phyloP scores from a whole-genome alignment of 345 rosid genomes.

The Psidium guajava region DNA sequence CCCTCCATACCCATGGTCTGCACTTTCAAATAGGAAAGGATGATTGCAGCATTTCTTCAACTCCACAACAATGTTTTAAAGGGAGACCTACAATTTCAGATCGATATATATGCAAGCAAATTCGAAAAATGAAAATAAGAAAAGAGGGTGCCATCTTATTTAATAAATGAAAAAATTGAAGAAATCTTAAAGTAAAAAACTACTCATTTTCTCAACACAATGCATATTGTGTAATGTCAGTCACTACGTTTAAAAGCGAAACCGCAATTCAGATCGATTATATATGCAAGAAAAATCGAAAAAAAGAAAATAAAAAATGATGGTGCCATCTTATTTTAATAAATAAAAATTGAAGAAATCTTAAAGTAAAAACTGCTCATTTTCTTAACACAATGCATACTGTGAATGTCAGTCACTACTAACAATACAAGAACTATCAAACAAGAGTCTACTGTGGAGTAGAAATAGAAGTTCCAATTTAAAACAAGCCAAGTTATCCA shows the following conservation, averaged over 20 bases:
- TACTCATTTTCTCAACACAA: not conserved
- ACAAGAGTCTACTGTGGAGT: no score
- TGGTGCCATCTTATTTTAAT: not conserved
- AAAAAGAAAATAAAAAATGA: not conserved
- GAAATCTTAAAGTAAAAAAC: not conserved
- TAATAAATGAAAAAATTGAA: not conserved
- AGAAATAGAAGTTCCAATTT: no score
- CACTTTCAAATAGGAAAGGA: slow-evolving; percentile 99
- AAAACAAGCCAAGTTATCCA: no score
- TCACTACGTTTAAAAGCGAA: slow-evolving; percentile 59
- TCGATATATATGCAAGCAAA: not conserved
- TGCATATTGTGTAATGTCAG: not conserved
- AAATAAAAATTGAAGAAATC: no score
- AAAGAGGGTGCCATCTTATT: not conserved
- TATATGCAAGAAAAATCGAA: not conserved
- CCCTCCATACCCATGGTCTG: slow-evolving; percentile 99
- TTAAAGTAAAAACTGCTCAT: no score
- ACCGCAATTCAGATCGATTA: slow-evolving; percentile 29
- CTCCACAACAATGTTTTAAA: slow-evolving; percentile 96
- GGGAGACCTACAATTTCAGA: slow-evolving; percentile 61
- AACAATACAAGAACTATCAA: no score
- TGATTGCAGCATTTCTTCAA: slow-evolving; percentile 99
- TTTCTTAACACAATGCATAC: no score
- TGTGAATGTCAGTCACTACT: no score
- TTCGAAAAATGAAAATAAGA: not conserved